A percentile compares a stretch with the other conserved stretches of the same genome.
Evolutionary conservation across 208 protist genomes (phyloP).

Genomic region (Leishmania amazonensis): DNA sequence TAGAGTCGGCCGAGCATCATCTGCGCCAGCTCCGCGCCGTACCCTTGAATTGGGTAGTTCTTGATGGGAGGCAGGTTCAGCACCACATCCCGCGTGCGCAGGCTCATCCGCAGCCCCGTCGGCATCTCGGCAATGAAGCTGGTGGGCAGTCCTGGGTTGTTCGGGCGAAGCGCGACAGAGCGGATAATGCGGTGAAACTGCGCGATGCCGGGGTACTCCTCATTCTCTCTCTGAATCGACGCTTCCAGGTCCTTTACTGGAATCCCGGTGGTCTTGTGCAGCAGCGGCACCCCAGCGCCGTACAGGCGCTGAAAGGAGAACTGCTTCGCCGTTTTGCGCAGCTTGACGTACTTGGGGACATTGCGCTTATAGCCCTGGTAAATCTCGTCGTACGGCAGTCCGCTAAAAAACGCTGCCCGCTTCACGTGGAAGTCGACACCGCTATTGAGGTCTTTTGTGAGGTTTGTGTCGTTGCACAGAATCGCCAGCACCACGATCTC

Average conservation of each 20-base stretch:
- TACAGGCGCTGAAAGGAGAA: slow-evolving; percentile 93
- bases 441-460: slow-evolving; percentile 64
- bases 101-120: slow-evolving; percentile 77
- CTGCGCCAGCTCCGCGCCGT: slow-evolving; percentile 88
- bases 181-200: slow-evolving; percentile 72
- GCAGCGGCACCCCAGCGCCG: slow-evolving; percentile 75
- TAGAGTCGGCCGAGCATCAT: slow-evolving; percentile 89
- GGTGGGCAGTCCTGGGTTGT: slow-evolving; percentile 84
- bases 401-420: slow-evolving; percentile 85
- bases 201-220: slow-evolving; percentile 79
- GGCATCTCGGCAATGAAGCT: slow-evolving; percentile 84
- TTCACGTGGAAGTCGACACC: slow-evolving; percentile 91
- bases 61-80: slow-evolving; percentile 84
- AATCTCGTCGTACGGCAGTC: slow-evolving; percentile 82
- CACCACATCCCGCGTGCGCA: slow-evolving; percentile 76
- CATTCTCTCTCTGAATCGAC: slow-evolving; percentile 71
- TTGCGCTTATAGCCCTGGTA: slow-evolving; percentile 64
- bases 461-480: slow-evolving; percentile 66
- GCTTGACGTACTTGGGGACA: slow-evolving; percentile 60
- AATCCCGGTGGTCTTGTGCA: slow-evolving; percentile 90
- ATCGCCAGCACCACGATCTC: slow-evolving; percentile 87
- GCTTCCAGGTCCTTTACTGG: slow-evolving; percentile 63
- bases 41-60: slow-evolving; percentile 92
- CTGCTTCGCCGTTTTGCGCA: slow-evolving; percentile 88
- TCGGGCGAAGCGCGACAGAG: slow-evolving; percentile 70